Evolutionary conservation across 106 monocot genomes (phyloP).

Genomic region (Phalaenopsis aphrodite): DNA sequence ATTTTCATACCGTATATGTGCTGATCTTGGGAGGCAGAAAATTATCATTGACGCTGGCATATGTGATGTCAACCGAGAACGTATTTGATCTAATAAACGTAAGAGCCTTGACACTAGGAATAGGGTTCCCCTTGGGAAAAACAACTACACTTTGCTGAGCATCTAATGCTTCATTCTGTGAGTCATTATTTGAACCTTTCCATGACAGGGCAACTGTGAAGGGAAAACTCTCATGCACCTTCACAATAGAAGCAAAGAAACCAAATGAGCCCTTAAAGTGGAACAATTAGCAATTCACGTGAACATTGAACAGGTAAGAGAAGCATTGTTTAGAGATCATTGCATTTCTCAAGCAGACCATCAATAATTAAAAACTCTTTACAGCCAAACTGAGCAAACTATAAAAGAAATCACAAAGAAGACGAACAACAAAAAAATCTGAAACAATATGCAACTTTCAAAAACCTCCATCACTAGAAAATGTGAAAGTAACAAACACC

Average conservation of each 20-base stretch:
- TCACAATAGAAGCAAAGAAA: background rate
- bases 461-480: background rate
- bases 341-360: background rate
- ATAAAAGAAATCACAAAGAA: background rate
- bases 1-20: constrained; percentile 57
- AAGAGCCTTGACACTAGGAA: constrained; percentile 48
- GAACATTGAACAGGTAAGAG: background rate
- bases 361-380: background rate
- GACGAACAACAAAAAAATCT: background rate
- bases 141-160: constrained; percentile 45
- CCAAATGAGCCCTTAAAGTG: background rate
- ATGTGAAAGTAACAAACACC: background rate
- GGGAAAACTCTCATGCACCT: constrained; percentile 93
- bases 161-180: constrained; percentile 30
- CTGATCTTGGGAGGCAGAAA: constrained; percentile 51
- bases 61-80: constrained; percentile 56
- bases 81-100: constrained; percentile 49
- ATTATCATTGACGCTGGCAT: constrained; percentile 31
- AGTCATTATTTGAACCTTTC: constrained; percentile 48
- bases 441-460: background rate
- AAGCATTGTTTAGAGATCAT: background rate
- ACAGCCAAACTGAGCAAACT: background rate
- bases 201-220: constrained; percentile 77
- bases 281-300: background rate
- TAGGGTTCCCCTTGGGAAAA: constrained; percentile 67